These are phyloP conservation scores for Lactarius sp. DNA, from an alignment of 768 basidiomycete genomes.

Conservation along the genomic window DNA sequence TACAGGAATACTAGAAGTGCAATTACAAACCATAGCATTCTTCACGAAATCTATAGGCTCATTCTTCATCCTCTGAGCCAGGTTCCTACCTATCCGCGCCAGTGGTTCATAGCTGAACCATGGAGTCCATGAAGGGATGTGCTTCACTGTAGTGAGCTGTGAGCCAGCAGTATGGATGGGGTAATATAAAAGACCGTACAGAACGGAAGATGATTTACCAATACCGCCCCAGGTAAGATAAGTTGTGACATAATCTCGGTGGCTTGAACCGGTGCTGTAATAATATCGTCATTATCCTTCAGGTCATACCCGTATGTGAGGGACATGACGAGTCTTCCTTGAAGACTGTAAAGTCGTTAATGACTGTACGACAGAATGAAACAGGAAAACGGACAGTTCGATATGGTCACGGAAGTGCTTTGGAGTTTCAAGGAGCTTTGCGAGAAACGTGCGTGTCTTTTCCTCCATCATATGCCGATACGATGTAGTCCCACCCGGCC, in stretches of 20 bases:
- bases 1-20: background rate
- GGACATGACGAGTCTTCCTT: constrained; percentile 9
- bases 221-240: background rate
- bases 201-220: constrained; percentile 15
- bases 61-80: background rate
- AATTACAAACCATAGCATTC: constrained; percentile 2
- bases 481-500: background rate
- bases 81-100: background rate
- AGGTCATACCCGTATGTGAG: constrained; percentile 16
- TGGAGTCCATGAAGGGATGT: constrained; percentile 10
- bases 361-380: too few species aligned
- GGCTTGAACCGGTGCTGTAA: background rate
- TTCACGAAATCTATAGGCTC: constrained; percentile 7
- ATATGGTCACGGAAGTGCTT: background rate
- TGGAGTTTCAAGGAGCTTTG: background rate
- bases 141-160: background rate
- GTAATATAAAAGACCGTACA: background rate
- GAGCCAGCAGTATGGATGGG: background rate
- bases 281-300: background rate
- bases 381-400: background rate
- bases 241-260: background rate
- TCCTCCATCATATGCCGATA: constrained; percentile 6
- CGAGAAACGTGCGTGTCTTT: background rate
- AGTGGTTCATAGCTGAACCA: background rate
- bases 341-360: background rate